Evolutionary conservation across 2,329 filamentous ascomycete genomes (phyloP), one percentile per base, ranked within the genome.

Genomic region (Penicillium italicum): DNA sequence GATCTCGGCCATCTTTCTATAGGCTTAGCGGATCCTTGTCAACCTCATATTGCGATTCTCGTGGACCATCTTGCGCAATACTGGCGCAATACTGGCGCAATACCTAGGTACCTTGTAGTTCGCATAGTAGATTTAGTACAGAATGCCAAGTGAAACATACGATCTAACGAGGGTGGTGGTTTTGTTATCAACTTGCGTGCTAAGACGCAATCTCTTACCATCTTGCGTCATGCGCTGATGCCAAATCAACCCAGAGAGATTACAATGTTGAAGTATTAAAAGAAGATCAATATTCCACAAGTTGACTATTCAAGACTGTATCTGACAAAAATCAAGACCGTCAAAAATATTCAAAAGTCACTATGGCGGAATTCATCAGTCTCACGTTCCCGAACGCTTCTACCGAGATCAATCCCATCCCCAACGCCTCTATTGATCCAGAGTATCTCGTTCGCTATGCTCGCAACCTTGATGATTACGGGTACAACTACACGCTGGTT

Each of bases 401-500:
- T 0, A 85, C 77, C 5, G 83, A 85, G 71, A 65, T 85, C 5
- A 64, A 77, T 18, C 82, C 79, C 2, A 78, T 83, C 53, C 79
- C 80, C 0, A 75, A 75, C 22, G 77, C 80, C n/a, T 56, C 67
- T 0, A 76, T 85, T 12, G 82, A 86, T 59, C 77, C 61, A 4
- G 56, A 58, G 8, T 63, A 57, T 33, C 52, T 63, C n/a, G 41
- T 53, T 24, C 56, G 61, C 4, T 63, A 63, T 24, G 59, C 61
- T 33, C 59, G 61, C 11, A 49, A 60, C 30, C 43, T 63, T n/a
- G 57, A 63, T 58, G 82, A 85, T 63, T 81, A 85, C 66, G 80
- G 70, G 43, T 85, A 80, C 74, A 83, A 85, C 69, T 85, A 85
- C 67, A 86, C 83, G 0, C 76, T 86, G 2, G 76, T 85, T 16